Conservation (phyloP, 1,139 yeast species). For the Yamadazyma oceani region DNA sequence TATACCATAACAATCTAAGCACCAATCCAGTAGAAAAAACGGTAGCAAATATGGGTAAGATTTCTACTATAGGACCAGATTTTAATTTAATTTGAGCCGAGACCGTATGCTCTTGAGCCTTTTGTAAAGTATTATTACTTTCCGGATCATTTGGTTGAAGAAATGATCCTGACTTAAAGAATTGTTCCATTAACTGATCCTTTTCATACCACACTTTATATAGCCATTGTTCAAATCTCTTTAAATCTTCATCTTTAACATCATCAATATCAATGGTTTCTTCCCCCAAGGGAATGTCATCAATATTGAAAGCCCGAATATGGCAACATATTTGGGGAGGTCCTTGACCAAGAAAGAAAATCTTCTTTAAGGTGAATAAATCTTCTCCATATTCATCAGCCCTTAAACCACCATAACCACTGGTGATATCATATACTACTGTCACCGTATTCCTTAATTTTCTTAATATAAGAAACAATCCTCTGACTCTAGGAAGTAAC, state of each 20-base stretch:
- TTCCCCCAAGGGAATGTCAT: conserved; percentile 67
- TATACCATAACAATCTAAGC: conserved; percentile 1
- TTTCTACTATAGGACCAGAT: conserved; percentile 18
- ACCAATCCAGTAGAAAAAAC: conserved; percentile 6
- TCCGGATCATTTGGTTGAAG: conserved; percentile 10
- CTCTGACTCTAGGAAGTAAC: conserved; percentile 79
- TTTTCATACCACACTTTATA: conserved; percentile 74
- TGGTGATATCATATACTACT: conserved; percentile 77
- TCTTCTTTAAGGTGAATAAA: conserved; percentile 60
- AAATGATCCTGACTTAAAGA: conserved; percentile 60
- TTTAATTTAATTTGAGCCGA: conserved; percentile 31
- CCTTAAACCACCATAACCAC: conserved; percentile 73
- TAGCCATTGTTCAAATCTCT: conserved; percentile 72
- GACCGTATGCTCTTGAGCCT: conserved; percentile 21
- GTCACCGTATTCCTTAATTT: conserved; percentile 61
- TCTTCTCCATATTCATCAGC: conserved; percentile 75
- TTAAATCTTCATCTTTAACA: conserved; percentile 41
- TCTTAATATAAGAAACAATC: conserved; percentile 66
- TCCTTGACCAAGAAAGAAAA: conserved; percentile 68
- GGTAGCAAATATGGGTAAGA: conserved; percentile 19
- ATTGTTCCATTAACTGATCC: conserved; percentile 64
- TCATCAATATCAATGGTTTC: conserved; percentile 46
- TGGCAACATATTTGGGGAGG: conserved; percentile 68
- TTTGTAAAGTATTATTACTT: conserved; percentile 8
- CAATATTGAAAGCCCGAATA: conserved; percentile 55